Base-by-base conservation (phyloP, 1,284 basidiomycete species). In the Cutaneotrichosporon sp. region DNA sequence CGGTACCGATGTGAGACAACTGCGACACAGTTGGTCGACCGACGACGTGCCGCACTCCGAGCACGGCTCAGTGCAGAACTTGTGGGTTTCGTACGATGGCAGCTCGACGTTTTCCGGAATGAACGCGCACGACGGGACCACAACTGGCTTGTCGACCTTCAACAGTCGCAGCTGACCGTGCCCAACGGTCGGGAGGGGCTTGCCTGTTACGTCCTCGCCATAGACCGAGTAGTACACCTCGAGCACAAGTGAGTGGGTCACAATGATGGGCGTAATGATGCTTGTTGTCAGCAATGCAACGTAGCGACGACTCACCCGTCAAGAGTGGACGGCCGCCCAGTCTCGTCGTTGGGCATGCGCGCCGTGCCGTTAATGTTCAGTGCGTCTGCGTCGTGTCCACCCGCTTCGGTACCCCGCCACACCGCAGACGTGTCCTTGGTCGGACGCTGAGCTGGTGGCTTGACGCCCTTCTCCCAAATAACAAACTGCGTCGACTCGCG, bases 191-290 rank as follows among this genome's bases (percentile, higher is more conserved):
- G 47, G 20, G 17, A 61, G 37, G 1, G 49, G 44, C 5, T 51
- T 23, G 2, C 63, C 64, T 1, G 22, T 4, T 21, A 63, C 52
- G 37, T 68, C 62, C 51, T 68, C 63, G 17, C 64, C 63, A 18
- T 64, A 61, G 5, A 71, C 59, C 0, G 68, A 64, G 56, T 70
- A 73, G 49, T 56, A 67, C 4, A 73, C 57, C 41, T 73, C 63
- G n/a, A 65, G 38, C 10, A 62, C 52, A 5, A 73, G 56, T 34
- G 60, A 47, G 49, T 73, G 70, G 3, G 60, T 49, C 2, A 70
- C 67, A 10, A 48, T 44, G 43, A 73, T 67, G 1, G 70, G 70
- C 2, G 70, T 68, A n/a, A 64, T 51, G 18, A 66, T 58, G 13
- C 66, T 68, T 51, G 7, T 17, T 13, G 51, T 52, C 23, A 52